A percentile compares a stretch with the other conserved stretches of the same genome.
phyloP scores from a whole-genome alignment of 2,329 filamentous ascomycete genomes.

The Cladosporium sp. region DNA sequence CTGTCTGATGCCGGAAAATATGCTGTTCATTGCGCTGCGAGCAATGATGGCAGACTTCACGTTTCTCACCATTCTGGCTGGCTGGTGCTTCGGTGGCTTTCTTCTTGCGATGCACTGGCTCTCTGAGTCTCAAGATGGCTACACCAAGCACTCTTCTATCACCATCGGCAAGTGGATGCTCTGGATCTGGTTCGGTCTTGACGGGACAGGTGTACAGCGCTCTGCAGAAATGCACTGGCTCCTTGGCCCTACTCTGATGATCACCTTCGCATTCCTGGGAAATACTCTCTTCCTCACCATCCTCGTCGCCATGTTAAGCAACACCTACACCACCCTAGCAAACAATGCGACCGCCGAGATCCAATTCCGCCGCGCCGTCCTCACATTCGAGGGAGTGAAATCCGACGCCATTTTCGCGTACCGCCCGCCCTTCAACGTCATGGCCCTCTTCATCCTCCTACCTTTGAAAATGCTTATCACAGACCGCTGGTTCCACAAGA shows the following conservation, averaged over 20 bases:
- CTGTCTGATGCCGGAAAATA: constrained; percentile 76
- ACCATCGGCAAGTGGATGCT: constrained; percentile 89
- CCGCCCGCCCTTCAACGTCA: constrained; percentile 76
- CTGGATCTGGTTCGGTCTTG: constrained; percentile 88
- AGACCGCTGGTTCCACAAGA: constrained; percentile 87
- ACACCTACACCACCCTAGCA: constrained; percentile 76
- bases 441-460: constrained; percentile 69
- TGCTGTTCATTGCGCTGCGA: constrained; percentile 74
- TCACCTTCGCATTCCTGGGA: constrained; percentile 78
- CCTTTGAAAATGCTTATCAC: constrained; percentile 74
- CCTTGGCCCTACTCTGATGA: constrained; percentile 75
- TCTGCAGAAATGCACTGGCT: constrained; percentile 70
- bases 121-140: constrained; percentile 52
- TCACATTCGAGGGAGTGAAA: constrained; percentile 83
- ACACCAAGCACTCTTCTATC: constrained; percentile 42
- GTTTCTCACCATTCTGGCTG: constrained; percentile 68
- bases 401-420: constrained; percentile 80
- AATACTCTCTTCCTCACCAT: constrained; percentile 89
- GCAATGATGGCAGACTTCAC: constrained; percentile 86
- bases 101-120: constrained; percentile 77
- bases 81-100: constrained; percentile 83
- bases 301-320: constrained; percentile 79
- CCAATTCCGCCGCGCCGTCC: constrained; percentile 73
- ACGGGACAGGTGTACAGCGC: constrained; percentile 57
- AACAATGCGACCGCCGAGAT: constrained; percentile 77